A percentile compares a stretch with the other conserved stretches of the same genome.
Conservation (phyloP, 1,284 basidiomycete genomes). For the Uromyces viciae-fabae region DNA sequence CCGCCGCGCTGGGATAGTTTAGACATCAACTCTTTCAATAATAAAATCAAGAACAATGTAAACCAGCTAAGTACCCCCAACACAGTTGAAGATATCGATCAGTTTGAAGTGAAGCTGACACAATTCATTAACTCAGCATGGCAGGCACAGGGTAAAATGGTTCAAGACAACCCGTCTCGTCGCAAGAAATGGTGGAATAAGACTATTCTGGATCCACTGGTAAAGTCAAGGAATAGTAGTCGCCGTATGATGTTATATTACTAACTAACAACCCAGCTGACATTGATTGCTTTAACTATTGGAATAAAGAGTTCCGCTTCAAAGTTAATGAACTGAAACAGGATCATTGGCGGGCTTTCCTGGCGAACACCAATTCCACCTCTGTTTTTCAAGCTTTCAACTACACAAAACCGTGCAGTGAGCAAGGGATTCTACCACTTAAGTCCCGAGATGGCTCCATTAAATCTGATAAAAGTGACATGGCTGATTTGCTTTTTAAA, state of each 20-base stretch:
- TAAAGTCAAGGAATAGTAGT: not conserved
- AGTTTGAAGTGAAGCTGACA: not conserved
- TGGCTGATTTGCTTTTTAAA: constrained; percentile 10
- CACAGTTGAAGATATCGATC: not conserved
- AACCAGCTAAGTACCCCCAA: not conserved
- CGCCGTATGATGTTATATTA: not conserved
- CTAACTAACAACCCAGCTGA: not conserved
- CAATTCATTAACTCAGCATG: not conserved
- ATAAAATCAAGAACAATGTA: not conserved
- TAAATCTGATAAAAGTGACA: not conserved
- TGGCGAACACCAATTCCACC: not conserved
- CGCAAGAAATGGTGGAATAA: constrained; percentile 28
- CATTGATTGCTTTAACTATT: not conserved
- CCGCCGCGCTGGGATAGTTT: not conserved
- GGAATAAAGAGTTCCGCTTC: not conserved
- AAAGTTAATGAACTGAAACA: constrained; percentile 7
- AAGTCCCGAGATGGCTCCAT: not conserved
- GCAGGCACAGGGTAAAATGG: not conserved
- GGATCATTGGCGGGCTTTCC: constrained; percentile 10
- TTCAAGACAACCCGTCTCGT: not conserved
- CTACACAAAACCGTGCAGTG: constrained; percentile 17
- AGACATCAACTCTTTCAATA: too few relatives aligned
- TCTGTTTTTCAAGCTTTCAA: constrained; percentile 15
- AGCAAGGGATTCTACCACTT: not conserved
- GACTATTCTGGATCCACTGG: not conserved